Evolutionary conservation across 495 filamentous ascomycete species (phyloP).

Genomic region (Daldinia childiae): DNA sequence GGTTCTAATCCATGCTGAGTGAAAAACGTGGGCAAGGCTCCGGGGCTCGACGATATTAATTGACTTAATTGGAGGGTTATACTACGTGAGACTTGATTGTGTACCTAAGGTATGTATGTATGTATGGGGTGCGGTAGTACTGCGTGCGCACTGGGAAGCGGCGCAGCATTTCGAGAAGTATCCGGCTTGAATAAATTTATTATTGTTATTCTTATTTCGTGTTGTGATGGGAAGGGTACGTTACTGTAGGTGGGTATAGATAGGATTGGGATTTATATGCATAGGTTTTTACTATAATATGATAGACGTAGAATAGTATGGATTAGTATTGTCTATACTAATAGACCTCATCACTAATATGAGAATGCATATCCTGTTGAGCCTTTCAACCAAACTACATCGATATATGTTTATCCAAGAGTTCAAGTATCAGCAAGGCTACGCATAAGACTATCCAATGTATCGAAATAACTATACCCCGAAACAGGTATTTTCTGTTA

Average conservation of each 20-base stretch:
- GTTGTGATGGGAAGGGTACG: not conserved
- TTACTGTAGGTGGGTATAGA: not conserved
- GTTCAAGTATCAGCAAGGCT: conserved; percentile 2
- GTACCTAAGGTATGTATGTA: not conserved
- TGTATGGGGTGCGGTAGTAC: not conserved
- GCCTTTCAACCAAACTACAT: no score
- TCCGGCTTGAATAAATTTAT: not conserved
- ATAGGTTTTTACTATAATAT: not conserved
- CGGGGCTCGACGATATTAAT: not conserved
- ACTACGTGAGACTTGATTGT: not conserved
- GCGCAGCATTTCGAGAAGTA: conserved; percentile 5
- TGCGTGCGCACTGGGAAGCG: not conserved
- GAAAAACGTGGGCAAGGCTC: not conserved
- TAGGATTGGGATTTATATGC: not conserved
- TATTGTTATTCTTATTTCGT: not conserved
- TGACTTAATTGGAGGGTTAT: not conserved
- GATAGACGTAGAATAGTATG: no score
- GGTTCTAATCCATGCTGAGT: not conserved
- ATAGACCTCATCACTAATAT: no score
- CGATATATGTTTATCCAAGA: no score
- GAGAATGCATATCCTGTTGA: no score
- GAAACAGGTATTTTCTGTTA: no score
- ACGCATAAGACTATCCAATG: not conserved
- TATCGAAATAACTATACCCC: not conserved
- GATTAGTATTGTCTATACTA: no score